Evolutionary conservation across 805 yeast genomes (phyloP).

Genomic region (Starmera quercuum): DNA sequence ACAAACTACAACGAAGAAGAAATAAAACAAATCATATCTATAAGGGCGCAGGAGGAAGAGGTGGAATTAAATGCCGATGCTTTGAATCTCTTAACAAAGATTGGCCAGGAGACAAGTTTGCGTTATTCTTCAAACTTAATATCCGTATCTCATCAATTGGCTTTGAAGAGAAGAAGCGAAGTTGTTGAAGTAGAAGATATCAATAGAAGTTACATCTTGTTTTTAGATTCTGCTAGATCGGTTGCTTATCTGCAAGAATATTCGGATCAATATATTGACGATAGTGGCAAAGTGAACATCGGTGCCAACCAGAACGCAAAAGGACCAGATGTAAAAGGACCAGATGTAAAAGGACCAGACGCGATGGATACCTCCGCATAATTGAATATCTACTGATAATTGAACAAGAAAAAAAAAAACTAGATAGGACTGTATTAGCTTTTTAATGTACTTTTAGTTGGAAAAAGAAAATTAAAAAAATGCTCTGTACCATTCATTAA

Average conservation of each 20-base stretch:
- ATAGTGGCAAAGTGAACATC: constrained; percentile 63
- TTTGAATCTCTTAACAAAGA: constrained; percentile 77
- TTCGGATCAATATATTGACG: constrained; percentile 65
- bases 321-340: constrained; percentile 30
- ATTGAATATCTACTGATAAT: too few relatives aligned
- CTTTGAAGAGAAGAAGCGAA: constrained; percentile 69
- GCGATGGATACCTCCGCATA: constrained; percentile 31
- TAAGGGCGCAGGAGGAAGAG: constrained; percentile 92
- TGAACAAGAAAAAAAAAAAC: too few relatives aligned
- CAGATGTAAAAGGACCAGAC: constrained; percentile 23
- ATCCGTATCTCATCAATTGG: constrained; percentile 81
- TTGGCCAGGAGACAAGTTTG: constrained; percentile 83
- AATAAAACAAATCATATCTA: constrained; percentile 75
- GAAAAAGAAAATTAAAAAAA: too few relatives aligned
- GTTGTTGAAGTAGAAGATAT: constrained; percentile 73
- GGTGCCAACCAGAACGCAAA: constrained; percentile 25
- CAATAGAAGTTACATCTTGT: constrained; percentile 79
- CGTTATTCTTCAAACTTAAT: constrained; percentile 90
- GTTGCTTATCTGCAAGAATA: constrained; percentile 76
- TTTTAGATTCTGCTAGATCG: constrained; percentile 83
- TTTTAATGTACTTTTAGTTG: too few relatives aligned
- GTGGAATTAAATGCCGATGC: constrained; percentile 80
- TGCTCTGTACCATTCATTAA: neutral
- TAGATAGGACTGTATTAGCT: too few relatives aligned
- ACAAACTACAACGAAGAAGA: constrained; percentile 71